phyloP scores from a whole-genome alignment of 352 stramenopile genomes.

The Pythium folliculosum region DNA sequence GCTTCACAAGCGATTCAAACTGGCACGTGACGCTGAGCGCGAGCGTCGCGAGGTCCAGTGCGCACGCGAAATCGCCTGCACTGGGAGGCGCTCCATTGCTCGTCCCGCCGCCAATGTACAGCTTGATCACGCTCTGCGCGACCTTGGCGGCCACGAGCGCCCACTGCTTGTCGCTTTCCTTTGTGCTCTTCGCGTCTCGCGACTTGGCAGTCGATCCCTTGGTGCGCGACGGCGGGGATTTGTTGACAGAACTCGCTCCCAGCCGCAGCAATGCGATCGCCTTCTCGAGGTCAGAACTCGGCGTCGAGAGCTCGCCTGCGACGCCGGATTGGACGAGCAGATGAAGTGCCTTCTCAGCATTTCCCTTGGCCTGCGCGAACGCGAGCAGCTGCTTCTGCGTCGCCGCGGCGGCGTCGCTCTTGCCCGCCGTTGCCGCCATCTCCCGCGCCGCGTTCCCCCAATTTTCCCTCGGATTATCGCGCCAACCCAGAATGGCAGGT shows the following conservation, averaged over 20 bases:
- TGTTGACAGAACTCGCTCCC: not conserved
- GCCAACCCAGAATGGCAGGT: slow-evolving; percentile 5
- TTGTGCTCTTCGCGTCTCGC: slow-evolving; percentile 5
- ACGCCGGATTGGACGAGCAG: slow-evolving; percentile 8
- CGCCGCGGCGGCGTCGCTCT: slow-evolving; percentile 15
- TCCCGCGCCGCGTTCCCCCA: not conserved
- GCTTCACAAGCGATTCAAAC: slow-evolving; percentile 42
- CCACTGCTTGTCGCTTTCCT: slow-evolving; percentile 29
- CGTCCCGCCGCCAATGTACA: slow-evolving; percentile 38
- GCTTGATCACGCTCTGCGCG: slow-evolving; percentile 62
- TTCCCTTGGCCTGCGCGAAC: slow-evolving; percentile 25
- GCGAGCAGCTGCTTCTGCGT: slow-evolving; percentile 34
- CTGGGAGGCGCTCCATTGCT: not conserved
- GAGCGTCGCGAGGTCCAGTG: slow-evolving; percentile 55
- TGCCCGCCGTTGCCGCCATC: slow-evolving; percentile 12
- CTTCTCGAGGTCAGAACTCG: slow-evolving; percentile 18
- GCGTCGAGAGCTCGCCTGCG: not conserved
- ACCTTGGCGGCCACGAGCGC: slow-evolving; percentile 56
- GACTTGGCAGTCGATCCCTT: slow-evolving; percentile 7
- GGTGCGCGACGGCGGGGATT: not conserved
- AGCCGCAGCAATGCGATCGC: slow-evolving; percentile 18
- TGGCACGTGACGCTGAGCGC: slow-evolving; percentile 56
- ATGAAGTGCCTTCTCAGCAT: slow-evolving; percentile 14
- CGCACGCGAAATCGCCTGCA: slow-evolving; percentile 32
- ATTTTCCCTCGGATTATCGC: slow-evolving; percentile 11